Evolutionary conservation across 2,329 filamentous ascomycete genomes (phyloP), one percentile per base, ranked within the genome.

Genomic region (Fusarium continuum): DNA sequence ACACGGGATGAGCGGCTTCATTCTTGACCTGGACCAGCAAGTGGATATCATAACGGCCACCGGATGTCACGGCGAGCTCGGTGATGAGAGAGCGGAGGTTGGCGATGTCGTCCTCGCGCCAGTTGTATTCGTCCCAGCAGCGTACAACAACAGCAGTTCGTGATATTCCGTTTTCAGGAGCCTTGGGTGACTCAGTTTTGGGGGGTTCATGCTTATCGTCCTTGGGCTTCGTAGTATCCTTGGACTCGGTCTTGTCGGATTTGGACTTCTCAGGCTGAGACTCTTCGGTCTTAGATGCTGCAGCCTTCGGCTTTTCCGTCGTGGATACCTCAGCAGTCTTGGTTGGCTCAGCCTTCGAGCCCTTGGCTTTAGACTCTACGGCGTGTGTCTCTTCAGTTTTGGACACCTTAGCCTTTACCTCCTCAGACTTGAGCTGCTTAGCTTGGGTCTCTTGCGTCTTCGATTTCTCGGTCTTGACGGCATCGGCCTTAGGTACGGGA

Each of bases 31-130:
- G 92, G 8, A 96, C 87, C 3, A 97, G 83, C 17, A 97, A 83
- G 72, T 96, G 91, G 4, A 96, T 86, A 66, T 95, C 91, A 74
- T 96, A 97, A 68, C 94, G 90, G 28, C 90, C 92, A 20, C 92
- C 92, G 6, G 92, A 93, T 46, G 90, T 88, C 52, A 97, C 80
- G 2, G 88, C 85, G 10, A 96, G 81, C 74, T 97, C 93, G 19
- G 89, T 86, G 71, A 97, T 92, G 76, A 97, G 86, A 26, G 93
- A 89, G 25, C 93, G 89, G 29, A 97, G 77, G 70, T 92, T 92
- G 75, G 93, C 86, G 43, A 94, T 82, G 71, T 95, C 91, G 70
- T 96, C 91, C 35, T 90, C 85, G 9, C 87, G 87, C 82, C 92
- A 97, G 8, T 86, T 70, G 67, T 91, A 96, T 67, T 91, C 90